A percentile compares a stretch with the other conserved stretches of the same genome.
phyloP scores from a whole-genome alignment of 257 asterid genomes.

The Solanum sejunctum region DNA sequence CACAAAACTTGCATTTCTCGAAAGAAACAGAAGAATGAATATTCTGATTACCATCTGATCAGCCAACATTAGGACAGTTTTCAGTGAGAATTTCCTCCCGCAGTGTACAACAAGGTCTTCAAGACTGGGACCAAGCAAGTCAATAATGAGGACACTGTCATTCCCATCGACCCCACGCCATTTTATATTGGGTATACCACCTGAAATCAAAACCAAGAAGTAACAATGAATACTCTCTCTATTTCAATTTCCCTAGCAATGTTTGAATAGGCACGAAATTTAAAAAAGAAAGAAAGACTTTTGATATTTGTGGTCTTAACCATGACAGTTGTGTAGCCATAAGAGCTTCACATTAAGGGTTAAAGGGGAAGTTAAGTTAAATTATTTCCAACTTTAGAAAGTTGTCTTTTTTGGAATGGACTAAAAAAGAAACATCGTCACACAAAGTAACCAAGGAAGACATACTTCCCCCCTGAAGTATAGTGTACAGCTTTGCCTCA shows the following conservation, averaged over 20 bases:
- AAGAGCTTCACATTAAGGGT: background rate
- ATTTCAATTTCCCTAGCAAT: background rate
- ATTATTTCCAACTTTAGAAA: background rate
- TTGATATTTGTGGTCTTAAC: background rate
- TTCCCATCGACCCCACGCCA: constrained; percentile 82
- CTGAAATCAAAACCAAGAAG: constrained; percentile 20
- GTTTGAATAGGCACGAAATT: background rate
- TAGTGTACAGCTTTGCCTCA: constrained; percentile 82
- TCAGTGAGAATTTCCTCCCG: constrained; percentile 57
- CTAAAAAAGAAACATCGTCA: background rate
- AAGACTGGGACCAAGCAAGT: constrained; percentile 79
- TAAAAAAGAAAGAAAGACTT: background rate
- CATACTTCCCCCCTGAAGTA: constrained; percentile 97
- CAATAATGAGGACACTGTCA: constrained; percentile 69
- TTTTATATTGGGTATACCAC: constrained; percentile 66
- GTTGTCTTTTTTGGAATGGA: background rate
- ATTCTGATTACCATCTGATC: constrained; percentile 55
- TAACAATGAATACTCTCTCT: background rate
- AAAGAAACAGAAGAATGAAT: background rate
- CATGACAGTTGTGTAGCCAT: background rate
- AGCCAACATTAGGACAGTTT: constrained; percentile 82
- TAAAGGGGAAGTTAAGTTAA: background rate
- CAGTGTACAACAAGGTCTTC: constrained; percentile 85
- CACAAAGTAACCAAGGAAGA: constrained; percentile 5
- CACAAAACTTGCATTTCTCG: background rate